Base-by-base conservation (phyloP, 768 basidiomycete species). In the Macrolepiota albuminosa region DNA sequence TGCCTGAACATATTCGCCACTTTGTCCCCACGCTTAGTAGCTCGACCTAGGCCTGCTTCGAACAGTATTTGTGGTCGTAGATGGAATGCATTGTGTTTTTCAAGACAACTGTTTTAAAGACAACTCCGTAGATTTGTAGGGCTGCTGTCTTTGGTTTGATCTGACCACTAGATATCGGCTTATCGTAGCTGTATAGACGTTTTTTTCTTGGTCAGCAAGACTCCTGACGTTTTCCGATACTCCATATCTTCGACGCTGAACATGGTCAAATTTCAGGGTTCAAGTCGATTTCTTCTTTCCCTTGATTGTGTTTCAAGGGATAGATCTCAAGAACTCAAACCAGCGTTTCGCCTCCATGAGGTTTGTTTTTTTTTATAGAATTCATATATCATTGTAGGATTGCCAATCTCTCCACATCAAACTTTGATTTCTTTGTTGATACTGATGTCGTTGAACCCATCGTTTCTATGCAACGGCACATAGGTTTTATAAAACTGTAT, bases 1-100 rank as follows among this genome's bases (percentile, higher is more conserved):
- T 89, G 2, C 88, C 86, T 2, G 83, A 84, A 64, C 78, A 83
- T 65, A 82, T 89, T 56, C 78, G 86, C 53, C 77, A 78, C 64
- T 81, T 84, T 60, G 84, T 90, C 13, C 87, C 87, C 21, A 86
- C 83, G 0, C 68, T 80, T 21, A 72, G 71, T 24, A 63, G 71
- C 18, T 67, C 71, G 33, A 48, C 48, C 33, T 66, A 58, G 46
- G 24, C 16, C 39, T 34, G 29, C 26, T 34, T 21, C 31, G 43
- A 49, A 33, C 49, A n/a, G n/a, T 50, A 39, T 42, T 8, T 6
- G 11, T 42, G 21, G 21, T 52, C 34, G 29, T 31, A 21, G 21
- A 21, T 33, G n/a, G 11, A 34, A 50, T 50, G 33, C 33, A 50
- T 50, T 6, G 6, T 36, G 31, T n/a, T 2, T 34, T 21, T 34